Base-by-base conservation (phyloP, 1,139 yeast genomes). In the Protomyces inouyei region DNA sequence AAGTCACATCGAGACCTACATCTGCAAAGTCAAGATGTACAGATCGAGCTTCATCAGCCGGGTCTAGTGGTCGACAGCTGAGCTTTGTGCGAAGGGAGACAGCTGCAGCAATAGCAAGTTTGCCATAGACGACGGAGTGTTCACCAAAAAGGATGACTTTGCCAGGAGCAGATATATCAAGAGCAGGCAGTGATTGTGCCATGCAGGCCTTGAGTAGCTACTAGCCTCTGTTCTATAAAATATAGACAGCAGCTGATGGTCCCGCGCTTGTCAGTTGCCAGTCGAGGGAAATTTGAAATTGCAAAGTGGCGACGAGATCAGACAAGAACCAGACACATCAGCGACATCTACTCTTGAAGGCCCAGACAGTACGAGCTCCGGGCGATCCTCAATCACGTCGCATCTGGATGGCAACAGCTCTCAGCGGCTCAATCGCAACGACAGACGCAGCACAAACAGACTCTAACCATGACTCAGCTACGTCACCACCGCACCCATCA, bases 71-170 rank as follows among this genome's bases (percentile, higher is more conserved):
- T 1, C 88, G 95, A 45, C 87, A 77, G 21, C 45, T 48, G 38
- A 92, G 76, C 71, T 88, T 93, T 0, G 97, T 89, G 71, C 97
- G 79, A 64, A 90, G 78, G 28, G 91, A 85, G 25, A 90, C 80
- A 0, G 96, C 92, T 0, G 96, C 96, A 0, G 97, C 96, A 65
- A 90, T 88, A 32, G 96, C 96, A 0, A 96, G 95, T 71, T 88
- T 88, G 64, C 89, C 86, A 73, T 88, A 89, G 1, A 93, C 99
- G 1, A 95, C 98, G 1, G 98, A 89, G 73, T 93, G 99, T 73
- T 93, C 98, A 28, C 99, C 99, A 73, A 91, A 95, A 55, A 95
- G 81, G 70, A 93, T 95, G 52, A 91, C 96, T 73, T 95, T 93
- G 6, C 98, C 99, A 0, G 99, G 98, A 1, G 99, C 95, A 67